These are phyloP conservation scores for Haplosporangium sp. DNA, from an alignment of 371 early-diverging fungal species.

Conservation along the genomic window DNA sequence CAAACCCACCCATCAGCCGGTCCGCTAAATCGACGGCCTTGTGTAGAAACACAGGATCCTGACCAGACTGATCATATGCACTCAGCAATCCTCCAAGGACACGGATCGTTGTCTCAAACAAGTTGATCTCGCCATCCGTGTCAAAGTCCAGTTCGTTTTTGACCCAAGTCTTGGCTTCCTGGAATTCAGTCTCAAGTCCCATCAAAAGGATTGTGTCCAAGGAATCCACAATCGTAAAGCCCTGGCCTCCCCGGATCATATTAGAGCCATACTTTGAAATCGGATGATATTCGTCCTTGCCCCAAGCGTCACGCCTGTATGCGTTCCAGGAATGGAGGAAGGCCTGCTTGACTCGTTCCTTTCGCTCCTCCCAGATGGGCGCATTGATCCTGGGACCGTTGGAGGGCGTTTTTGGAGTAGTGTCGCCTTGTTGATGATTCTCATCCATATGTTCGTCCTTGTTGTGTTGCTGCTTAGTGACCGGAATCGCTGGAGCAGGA, in stretches of 20 bases:
- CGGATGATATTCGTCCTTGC: constrained; percentile 87
- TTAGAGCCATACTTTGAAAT: constrained; percentile 60
- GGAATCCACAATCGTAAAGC: constrained; percentile 86
- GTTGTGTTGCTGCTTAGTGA: constrained; percentile 13
- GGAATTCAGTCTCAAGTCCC: constrained; percentile 80
- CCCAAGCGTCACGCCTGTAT: constrained; percentile 83
- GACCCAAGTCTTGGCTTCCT: constrained; percentile 76
- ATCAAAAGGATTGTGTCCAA: constrained; percentile 88
- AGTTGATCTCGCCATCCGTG: constrained; percentile 78
- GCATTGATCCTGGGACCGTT: constrained; percentile 5
- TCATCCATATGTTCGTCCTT: constrained; percentile 9
- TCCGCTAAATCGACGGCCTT: constrained; percentile 87
- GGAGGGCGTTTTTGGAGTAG: neutral
- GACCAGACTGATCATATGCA: constrained; percentile 80
- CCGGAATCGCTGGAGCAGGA: constrained; percentile 1
- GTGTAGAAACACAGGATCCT: constrained; percentile 71
- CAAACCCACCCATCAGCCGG: constrained; percentile 80
- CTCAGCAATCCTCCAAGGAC: constrained; percentile 90
- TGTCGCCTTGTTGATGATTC: neutral
- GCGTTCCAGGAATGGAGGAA: constrained; percentile 84
- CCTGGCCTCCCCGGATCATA: constrained; percentile 65
- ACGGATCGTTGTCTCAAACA: constrained; percentile 96
- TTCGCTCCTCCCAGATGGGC: constrained; percentile 57
- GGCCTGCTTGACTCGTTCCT: constrained; percentile 62
- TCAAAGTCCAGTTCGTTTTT: constrained; percentile 67